Base-by-base conservation (phyloP, 108 stramenopile species). In the Cyclostephanos invisitatus region DNA sequence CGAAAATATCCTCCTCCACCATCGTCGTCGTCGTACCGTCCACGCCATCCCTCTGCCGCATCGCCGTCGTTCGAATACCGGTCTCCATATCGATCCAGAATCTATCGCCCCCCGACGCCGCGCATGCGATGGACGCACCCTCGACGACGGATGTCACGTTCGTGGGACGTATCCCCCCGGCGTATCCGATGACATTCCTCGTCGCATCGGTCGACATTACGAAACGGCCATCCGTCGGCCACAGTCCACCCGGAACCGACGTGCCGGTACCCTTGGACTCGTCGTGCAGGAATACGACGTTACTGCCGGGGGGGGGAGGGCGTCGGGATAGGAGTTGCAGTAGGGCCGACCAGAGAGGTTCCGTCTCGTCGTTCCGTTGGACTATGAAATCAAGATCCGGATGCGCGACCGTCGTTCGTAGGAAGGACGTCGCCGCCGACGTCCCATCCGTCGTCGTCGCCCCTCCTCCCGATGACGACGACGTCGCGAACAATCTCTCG, bases 1-100 rank as follows among this genome's bases (percentile, higher is more conserved):
- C 90, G 75, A 94, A 94, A 14, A 90, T 70, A 70, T 94, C 93
- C 28, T 77, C 50, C 18, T 80, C 85, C 67, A 32, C 32, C 32
- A 32, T 32, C 32, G 32, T 32, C 32, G 85, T 64, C 68, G 82
- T 86, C 14, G 44, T 81, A 49, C 49, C 68, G 44, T 46, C 40
- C 7, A 8, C 40, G 40, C 27, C 17, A 15, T 25, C 57, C 44
- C 54, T 59, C 38, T 51, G 20, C 15, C 18, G 24, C 55, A 69
- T 22, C 40, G 47, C 42, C 28, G 32, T 76, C 46, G 87, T 91
- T 61, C 95, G 75, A 51, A 96, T 62, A 14, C 85, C 84, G 60
- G 89, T 92, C 67, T 96, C 95, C 95, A 96, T 96, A 67, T 96
- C 95, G 63, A 96, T 92, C 95, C 95, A 96, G 46, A 92, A 75